phyloP scores from a whole-genome alignment of 345 rosid species.

The Murraya koenigii region DNA sequence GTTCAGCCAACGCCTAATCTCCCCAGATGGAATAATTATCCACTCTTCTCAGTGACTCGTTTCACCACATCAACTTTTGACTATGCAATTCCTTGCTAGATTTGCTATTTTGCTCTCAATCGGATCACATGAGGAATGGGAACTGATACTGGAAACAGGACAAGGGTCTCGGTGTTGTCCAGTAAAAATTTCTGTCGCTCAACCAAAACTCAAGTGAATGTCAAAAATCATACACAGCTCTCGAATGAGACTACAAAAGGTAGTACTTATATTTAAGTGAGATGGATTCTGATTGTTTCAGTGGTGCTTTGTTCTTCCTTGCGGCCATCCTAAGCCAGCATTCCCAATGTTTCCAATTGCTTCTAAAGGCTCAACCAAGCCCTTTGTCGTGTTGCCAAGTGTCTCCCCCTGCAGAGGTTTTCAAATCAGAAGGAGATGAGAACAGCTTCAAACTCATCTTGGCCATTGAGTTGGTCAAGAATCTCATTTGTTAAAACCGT shows the following conservation, averaged over 20 bases:
- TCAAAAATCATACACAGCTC: not conserved
- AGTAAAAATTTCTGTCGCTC: not conserved
- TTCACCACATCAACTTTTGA: not conserved
- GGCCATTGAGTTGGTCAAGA: not conserved
- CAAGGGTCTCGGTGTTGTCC: too few species aligned
- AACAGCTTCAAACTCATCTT: not conserved
- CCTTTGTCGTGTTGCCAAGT: constrained; percentile 59
- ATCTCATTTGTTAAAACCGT: not conserved
- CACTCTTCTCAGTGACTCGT: not conserved
- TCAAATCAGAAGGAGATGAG: not conserved
- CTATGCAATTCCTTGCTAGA: not conserved
- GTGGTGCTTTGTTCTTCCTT: constrained; percentile 29
- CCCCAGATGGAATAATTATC: not conserved
- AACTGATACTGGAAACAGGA: not conserved
- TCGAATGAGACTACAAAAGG: not conserved
- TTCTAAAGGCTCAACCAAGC: constrained; percentile 63
- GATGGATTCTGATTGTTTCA: not conserved
- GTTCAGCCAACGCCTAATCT: not conserved
- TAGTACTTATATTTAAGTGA: too few species aligned
- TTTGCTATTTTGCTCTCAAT: not conserved
- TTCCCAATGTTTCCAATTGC: constrained; percentile 70
- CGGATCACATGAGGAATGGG: not conserved
- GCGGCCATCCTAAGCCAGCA: constrained; percentile 77
- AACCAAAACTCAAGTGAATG: not conserved
- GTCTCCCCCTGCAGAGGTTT: constrained; percentile 60